Evolutionary conservation across 176 grass and related monocot species (phyloP).

Genomic region (Carex littledalei): DNA sequence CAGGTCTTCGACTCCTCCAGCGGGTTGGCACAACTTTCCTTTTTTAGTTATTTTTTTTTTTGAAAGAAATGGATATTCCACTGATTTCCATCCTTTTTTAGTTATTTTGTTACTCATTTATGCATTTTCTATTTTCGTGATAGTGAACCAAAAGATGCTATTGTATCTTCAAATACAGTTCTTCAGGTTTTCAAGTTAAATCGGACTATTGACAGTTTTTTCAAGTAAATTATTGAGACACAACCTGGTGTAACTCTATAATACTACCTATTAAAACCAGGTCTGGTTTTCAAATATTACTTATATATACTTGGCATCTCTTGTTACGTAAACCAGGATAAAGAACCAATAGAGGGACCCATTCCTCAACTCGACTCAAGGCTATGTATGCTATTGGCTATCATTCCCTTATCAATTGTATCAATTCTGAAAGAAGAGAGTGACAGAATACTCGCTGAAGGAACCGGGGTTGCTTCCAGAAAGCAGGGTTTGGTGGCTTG

Average conservation of each 20-base stretch:
- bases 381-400: slow-evolving; percentile 75
- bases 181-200: background rate
- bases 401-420: slow-evolving; percentile 68
- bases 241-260: background rate
- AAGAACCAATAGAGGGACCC: slow-evolving; percentile 81
- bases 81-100: background rate
- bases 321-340: slow-evolving; percentile 49
- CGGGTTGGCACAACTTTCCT: slow-evolving; percentile 45
- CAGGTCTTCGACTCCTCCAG: slow-evolving; percentile 84
- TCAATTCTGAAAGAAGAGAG: slow-evolving; percentile 72
- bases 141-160: background rate
- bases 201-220: background rate
- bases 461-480: slow-evolving; percentile 48
- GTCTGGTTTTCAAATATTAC: background rate
- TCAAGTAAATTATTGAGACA: background rate
- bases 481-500: slow-evolving; percentile 70
- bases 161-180: background rate
- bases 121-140: background rate
- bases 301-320: slow-evolving; percentile 13
- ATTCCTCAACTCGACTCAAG: slow-evolving; percentile 78
- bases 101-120: background rate
- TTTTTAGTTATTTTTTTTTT: slow-evolving; percentile 5
- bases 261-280: background rate
- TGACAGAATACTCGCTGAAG: slow-evolving; percentile 25
- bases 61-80: too few relatives aligned